Conservation (phyloP, 129 eudicot species). For the Scalesia atractyloides region DNA sequence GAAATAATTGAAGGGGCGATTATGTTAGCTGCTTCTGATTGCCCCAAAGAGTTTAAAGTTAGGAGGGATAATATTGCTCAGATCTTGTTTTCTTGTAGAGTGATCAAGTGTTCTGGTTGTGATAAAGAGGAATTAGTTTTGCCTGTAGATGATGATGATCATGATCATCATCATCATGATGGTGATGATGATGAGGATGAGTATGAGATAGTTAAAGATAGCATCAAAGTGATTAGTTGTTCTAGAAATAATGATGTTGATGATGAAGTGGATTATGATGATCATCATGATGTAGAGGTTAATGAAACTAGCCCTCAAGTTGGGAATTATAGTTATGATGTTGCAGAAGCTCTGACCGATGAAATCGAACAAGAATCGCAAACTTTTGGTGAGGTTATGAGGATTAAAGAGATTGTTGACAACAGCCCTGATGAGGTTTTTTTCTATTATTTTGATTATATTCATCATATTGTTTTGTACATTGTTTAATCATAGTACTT, state of each 20-base stretch:
- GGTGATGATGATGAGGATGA: constrained; percentile 17
- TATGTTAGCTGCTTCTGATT: constrained; percentile 87
- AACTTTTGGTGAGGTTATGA: constrained; percentile 55
- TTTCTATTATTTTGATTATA: background rate
- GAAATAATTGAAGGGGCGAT: constrained; percentile 74
- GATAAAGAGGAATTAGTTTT: constrained; percentile 49
- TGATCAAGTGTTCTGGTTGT: constrained; percentile 67
- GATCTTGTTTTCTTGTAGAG: constrained; percentile 56
- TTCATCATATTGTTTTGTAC: background rate
- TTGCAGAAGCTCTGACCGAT: constrained; percentile 83
- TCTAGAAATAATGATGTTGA: constrained; percentile 33
- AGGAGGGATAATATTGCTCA: constrained; percentile 79
- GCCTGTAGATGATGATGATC: constrained; percentile 29
- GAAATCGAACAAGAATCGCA: constrained; percentile 67
- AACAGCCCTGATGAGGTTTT: constrained; percentile 69
- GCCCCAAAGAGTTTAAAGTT: constrained; percentile 59
- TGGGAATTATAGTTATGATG: constrained; percentile 59
- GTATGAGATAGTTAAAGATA: constrained; percentile 28
- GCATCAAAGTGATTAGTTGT: constrained; percentile 37
- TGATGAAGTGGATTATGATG: constrained; percentile 32
- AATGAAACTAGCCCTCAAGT: constrained; percentile 38
- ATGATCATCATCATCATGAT: constrained; percentile 32
- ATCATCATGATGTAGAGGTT: constrained; percentile 31
- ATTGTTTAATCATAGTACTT: constrained; percentile 23
- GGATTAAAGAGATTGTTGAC: constrained; percentile 73